These are phyloP conservation scores for Penicillium paneum DNA, from an alignment of 2,329 filamentous ascomycete genomes.

Conservation along the genomic window DNA sequence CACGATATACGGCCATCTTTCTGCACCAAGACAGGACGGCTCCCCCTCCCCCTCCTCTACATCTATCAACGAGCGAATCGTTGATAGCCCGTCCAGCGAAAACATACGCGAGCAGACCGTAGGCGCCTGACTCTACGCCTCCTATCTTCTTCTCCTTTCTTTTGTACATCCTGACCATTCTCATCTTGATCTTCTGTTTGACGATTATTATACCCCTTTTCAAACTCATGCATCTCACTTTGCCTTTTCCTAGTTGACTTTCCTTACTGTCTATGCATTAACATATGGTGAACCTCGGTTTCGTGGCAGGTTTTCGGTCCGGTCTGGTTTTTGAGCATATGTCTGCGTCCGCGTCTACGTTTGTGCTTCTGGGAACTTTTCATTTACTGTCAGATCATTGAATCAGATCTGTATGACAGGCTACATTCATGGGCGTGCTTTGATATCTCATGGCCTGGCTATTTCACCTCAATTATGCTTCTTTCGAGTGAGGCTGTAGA, in stretches of 20 bases:
- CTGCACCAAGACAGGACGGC: constrained; percentile 9
- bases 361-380: not conserved
- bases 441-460: not conserved
- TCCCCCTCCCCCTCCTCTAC: constrained; percentile 17
- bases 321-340: constrained; percentile 4
- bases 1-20: constrained; percentile 10
- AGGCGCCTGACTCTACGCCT: constrained; percentile 11
- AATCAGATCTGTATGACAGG: not conserved
- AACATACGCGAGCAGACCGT: constrained; percentile 24
- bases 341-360: not conserved
- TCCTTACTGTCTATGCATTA: constrained; percentile 13
- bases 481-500: not conserved
- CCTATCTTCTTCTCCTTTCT: constrained; percentile 1
- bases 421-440: not conserved
- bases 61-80: constrained; percentile 18
- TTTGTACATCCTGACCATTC: constrained; percentile 19
- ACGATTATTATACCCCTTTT: constrained; percentile 16
- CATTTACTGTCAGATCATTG: not conserved
- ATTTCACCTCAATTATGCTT: not conserved
- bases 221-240: constrained; percentile 11
- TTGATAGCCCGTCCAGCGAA: constrained; percentile 20
- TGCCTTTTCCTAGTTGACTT: constrained; percentile 10
- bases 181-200: constrained; percentile 15
- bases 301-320: not conserved
- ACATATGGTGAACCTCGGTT: constrained; percentile 6